phyloP scores from a whole-genome alignment of 2,329 filamentous ascomycete genomes.

The Ophiostoma triangulosporum region DNA sequence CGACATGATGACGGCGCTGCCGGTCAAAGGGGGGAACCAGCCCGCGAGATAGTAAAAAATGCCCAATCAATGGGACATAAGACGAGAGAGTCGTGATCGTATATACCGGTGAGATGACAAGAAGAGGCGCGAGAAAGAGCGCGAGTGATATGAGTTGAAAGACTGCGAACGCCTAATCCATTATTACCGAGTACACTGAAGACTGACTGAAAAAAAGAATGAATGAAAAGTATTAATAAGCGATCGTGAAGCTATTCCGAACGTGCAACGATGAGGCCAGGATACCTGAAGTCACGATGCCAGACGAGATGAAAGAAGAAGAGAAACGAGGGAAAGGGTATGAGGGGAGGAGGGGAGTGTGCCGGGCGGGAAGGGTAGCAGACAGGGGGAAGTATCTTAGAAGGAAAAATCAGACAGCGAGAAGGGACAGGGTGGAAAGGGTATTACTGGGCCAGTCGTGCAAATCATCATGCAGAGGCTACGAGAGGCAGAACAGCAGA shows the following conservation, averaged over 20 bases:
- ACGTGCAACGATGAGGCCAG: conserved; percentile 12
- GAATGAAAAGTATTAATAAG: background rate
- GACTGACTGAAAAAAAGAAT: background rate
- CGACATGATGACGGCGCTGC: conserved; percentile 28
- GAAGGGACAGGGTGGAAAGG: background rate
- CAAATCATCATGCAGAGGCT: conserved; percentile 9
- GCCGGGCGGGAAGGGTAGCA: background rate
- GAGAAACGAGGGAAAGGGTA: background rate
- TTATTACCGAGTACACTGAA: background rate
- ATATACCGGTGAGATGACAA: background rate
- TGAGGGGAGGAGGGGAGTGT: background rate
- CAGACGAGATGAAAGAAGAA: conserved; percentile 3
- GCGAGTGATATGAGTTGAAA: background rate
- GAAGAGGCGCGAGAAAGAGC: background rate
- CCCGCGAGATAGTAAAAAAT: conserved; percentile 19
- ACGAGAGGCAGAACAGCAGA: background rate
- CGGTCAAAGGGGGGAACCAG: conserved; percentile 16
- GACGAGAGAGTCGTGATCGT: conserved; percentile 3
- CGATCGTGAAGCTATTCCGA: conserved; percentile 14
- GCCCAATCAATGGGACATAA: conserved; percentile 35
- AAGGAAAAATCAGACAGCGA: background rate
- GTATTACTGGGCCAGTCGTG: background rate
- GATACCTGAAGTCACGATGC: conserved; percentile 1
- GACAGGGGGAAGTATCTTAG: background rate
- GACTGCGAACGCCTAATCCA: background rate